Conservation (phyloP, 1,284 basidiomycete species). For the Ceratobasidium sp. region DNA sequence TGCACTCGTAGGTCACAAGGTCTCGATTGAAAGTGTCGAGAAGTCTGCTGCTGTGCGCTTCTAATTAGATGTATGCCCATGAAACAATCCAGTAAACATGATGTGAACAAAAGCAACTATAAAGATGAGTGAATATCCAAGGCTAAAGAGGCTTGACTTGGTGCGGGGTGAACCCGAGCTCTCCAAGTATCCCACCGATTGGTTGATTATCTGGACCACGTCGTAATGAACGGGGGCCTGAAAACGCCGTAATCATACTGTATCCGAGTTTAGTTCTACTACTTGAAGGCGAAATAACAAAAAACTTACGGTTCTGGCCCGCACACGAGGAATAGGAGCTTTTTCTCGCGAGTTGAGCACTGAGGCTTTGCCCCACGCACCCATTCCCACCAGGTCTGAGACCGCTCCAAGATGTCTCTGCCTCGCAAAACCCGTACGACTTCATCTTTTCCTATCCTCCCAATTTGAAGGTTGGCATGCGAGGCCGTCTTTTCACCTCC, state of each 20-base stretch:
- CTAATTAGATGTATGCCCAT: conserved; percentile 57
- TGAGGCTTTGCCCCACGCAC: conserved; percentile 27
- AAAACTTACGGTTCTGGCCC: conserved; percentile 49
- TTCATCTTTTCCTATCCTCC: conserved; percentile 45
- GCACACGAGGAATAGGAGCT: conserved; percentile 49
- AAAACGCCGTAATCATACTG: conserved; percentile 49
- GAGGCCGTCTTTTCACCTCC: conserved; percentile 1
- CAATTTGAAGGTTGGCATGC: background rate
- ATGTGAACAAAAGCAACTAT: conserved; percentile 12
- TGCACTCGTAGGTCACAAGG: conserved; percentile 97
- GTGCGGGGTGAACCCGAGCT: conserved; percentile 44
- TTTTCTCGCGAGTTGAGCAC: conserved; percentile 45
- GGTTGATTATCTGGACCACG: conserved; percentile 36
- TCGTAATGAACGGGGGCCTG: conserved; percentile 43
- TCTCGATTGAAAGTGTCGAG: conserved; percentile 89
- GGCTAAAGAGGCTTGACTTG: conserved; percentile 47
- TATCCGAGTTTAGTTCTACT: background rate
- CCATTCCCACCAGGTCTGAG: conserved; percentile 47
- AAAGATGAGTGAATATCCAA: background rate
- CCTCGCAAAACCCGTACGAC: conserved; percentile 44
- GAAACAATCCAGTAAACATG: conserved; percentile 36
- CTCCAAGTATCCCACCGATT: conserved; percentile 48
- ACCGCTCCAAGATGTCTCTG: conserved; percentile 29
- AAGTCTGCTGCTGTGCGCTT: conserved; percentile 91
- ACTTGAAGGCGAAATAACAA: background rate